Conservation (phyloP, 1,139 yeast genomes). For the Blastobotrys capitulatus region DNA sequence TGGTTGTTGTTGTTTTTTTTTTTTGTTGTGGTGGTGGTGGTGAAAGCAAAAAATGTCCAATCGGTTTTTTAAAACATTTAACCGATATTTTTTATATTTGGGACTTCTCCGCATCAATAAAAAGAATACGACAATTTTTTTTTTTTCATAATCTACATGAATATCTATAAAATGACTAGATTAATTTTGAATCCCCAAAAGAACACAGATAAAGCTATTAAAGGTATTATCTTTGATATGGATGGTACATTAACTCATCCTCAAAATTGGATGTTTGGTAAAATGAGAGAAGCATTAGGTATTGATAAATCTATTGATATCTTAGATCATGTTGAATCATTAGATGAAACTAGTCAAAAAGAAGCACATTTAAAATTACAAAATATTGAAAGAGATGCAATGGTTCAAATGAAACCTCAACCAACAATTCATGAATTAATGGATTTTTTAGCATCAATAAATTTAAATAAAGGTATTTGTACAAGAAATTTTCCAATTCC, state of each 20-base stretch:
- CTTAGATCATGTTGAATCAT: slow-evolving; percentile 41
- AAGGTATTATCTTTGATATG: slow-evolving; percentile 61
- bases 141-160: too few relatives aligned
- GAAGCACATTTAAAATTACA: slow-evolving; percentile 44
- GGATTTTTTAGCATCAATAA: slow-evolving; percentile 14
- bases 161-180: slow-evolving; percentile 20
- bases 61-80: neutral
- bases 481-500: slow-evolving; percentile 54
- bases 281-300: slow-evolving; percentile 54
- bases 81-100: neutral
- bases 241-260: slow-evolving; percentile 65
- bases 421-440: slow-evolving; percentile 35
- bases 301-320: slow-evolving; percentile 47
- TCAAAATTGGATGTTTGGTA: slow-evolving; percentile 61
- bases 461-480: slow-evolving; percentile 48
- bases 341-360: slow-evolving; percentile 38
- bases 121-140: too few relatives aligned
- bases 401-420: slow-evolving; percentile 54
- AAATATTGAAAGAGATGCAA: slow-evolving; percentile 49
- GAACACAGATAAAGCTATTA: slow-evolving; percentile 35
- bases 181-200: slow-evolving; percentile 31
- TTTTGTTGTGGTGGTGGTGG: neutral
- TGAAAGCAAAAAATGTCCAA: too few relatives aligned
- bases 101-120: too few relatives aligned
- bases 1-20: neutral